Evolutionary conservation across 78 protist species (phyloP), one percentile per base, ranked within the genome.

Genomic region (Carpediemonas membranifera): DNA sequence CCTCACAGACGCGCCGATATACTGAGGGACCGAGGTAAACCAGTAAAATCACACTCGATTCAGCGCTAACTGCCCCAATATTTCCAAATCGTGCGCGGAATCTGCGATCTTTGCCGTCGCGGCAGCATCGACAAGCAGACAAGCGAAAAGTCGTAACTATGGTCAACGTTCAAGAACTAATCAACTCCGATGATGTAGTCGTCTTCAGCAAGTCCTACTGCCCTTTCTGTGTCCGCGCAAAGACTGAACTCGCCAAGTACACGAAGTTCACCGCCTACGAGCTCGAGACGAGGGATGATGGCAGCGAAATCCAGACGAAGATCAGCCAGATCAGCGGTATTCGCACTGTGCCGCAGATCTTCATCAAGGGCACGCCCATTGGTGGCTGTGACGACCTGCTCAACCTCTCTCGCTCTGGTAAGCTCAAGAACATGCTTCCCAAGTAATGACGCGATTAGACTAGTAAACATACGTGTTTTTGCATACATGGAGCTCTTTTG

Each of bases 331-430:
- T 34, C 13, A 59, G 55, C 21, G 74, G 63, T 5, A 61, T 28
- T 25, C 31, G 54, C 54, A 91, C 96, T n/a, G 61, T 91, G 16
- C 96, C 96, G 28, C 96, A 91, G 69, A 73, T 91, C 39, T 92
- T 72, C 70, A 47, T 90, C 56, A 64, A 84, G 1, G 93, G 93
- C 47, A 90, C 85, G 71, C 84, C 90, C 70, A 79, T 90, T 13
- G 97, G 97, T 37, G 97, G 97, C 3, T 76, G 80, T 21, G 97
- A 92, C 65, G 65, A 90, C 7, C 0, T 84, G 27, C 21, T 71
- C 41, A 58, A 82, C 19, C 53, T 87, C 86, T 77, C 70, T 66
- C 55, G 71, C 41, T 37, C 18, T 7, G 92, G 86, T 7, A 82
- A 83, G 68, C 62, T 86, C 51, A 30, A 9, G 19, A 1, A 1